Conservation (phyloP, 352 stramenopile genomes). For the Hyaloperonospora brassicae region DNA sequence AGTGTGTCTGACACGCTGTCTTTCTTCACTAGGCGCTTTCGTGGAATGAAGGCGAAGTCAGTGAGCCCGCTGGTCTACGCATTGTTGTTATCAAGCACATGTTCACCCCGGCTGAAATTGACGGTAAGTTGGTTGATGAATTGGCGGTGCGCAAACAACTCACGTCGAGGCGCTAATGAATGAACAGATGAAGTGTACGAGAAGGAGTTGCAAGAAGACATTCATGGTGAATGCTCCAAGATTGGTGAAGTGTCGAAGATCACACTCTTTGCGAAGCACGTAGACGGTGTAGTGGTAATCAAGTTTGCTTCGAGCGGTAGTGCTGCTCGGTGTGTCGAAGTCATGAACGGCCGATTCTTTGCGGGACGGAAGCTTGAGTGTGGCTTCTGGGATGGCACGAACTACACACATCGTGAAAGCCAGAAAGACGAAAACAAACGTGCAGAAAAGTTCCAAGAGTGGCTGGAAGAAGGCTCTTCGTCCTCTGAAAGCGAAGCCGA, state of each 20-base stretch:
- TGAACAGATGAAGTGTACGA: slow-evolving; percentile 55
- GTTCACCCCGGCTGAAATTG: slow-evolving; percentile 87
- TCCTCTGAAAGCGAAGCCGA: slow-evolving; percentile 44
- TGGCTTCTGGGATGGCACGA: slow-evolving; percentile 92
- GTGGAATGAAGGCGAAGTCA: slow-evolving; percentile 92
- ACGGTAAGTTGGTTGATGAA: slow-evolving; percentile 25
- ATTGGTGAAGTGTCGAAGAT: slow-evolving; percentile 85
- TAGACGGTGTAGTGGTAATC: slow-evolving; percentile 89
- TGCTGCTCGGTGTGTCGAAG: slow-evolving; percentile 79
- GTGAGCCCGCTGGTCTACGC: slow-evolving; percentile 83
- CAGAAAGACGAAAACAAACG: slow-evolving; percentile 77
- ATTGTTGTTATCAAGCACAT: slow-evolving; percentile 97
- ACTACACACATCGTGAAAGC: slow-evolving; percentile 87
- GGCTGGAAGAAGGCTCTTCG: slow-evolving; percentile 84
- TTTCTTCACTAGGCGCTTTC: slow-evolving; percentile 65
- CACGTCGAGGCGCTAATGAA: background rate
- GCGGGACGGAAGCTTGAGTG: slow-evolving; percentile 80
- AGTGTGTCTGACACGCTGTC: background rate
- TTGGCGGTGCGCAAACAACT: background rate
- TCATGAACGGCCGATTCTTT: slow-evolving; percentile 88
- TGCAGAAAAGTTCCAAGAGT: slow-evolving; percentile 91
- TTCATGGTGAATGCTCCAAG: slow-evolving; percentile 80
- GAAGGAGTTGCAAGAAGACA: slow-evolving; percentile 67
- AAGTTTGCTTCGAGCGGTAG: slow-evolving; percentile 88
- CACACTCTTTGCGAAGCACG: slow-evolving; percentile 92